These are phyloP conservation scores for Chenopodium album DNA, from an alignment of 148 eudicot genomes.

Conservation along the genomic window DNA sequence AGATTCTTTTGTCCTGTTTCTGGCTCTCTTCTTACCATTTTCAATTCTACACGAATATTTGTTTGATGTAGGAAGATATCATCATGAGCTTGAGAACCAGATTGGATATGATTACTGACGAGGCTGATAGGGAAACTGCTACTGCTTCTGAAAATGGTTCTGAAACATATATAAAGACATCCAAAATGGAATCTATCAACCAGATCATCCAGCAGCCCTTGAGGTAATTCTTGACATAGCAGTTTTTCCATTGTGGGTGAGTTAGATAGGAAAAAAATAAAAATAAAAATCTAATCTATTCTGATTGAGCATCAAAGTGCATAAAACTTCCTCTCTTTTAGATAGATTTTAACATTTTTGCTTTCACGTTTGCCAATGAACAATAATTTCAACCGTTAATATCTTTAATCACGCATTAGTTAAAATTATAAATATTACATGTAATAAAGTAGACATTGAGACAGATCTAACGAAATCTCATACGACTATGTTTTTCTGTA, in stretches of 20 bases:
- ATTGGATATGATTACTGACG: constrained; percentile 80
- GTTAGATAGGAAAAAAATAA: background rate
- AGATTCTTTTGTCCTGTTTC: background rate
- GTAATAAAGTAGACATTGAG: too few species aligned
- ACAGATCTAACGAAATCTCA: too few species aligned
- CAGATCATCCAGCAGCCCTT: constrained; percentile 47
- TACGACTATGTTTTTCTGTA: too few species aligned
- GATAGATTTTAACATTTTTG: too few species aligned
- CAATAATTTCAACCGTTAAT: too few species aligned
- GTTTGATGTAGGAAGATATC: constrained; percentile 72
- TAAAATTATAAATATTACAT: too few species aligned
- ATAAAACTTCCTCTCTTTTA: too few species aligned
- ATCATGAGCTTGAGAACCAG: constrained; percentile 65
- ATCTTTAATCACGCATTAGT: too few species aligned
- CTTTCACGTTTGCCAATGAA: too few species aligned
- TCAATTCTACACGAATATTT: background rate
- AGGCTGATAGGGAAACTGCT: constrained; percentile 54
- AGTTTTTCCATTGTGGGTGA: background rate
- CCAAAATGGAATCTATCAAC: constrained; percentile 35
- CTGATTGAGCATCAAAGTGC: too few species aligned
- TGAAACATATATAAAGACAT: constrained; percentile 34
- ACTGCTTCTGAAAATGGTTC: constrained; percentile 32
- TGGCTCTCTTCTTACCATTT: background rate
- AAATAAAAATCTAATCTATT: too few species aligned
- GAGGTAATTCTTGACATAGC: constrained; percentile 46